Conservation (phyloP, 108 stramenopile genomes). For the Cyclotella cryptica region DNA sequence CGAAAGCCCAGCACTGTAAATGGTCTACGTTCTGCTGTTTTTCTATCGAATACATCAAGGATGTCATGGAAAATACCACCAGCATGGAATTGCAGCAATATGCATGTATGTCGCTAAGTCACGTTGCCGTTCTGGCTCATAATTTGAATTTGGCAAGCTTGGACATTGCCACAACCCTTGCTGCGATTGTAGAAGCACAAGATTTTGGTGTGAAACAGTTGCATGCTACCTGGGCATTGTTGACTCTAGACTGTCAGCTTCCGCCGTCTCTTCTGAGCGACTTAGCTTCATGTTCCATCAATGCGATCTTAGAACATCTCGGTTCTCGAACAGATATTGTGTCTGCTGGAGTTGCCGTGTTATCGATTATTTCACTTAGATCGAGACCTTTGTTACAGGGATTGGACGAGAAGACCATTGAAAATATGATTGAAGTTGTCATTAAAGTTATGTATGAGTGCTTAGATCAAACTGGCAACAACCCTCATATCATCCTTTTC, state of each 20-base stretch:
- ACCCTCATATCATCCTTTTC: conserved; percentile 8
- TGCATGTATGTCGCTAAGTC: conserved; percentile 5
- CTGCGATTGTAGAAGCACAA: conserved; percentile 6
- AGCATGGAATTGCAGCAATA: background rate
- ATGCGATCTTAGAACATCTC: conserved; percentile 1
- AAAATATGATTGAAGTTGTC: conserved; percentile 2
- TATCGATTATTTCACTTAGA: conserved; percentile 13
- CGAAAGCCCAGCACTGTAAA: no score
- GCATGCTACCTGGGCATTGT: conserved; percentile 24
- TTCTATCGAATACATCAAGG: background rate
- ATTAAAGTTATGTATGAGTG: conserved; percentile 12
- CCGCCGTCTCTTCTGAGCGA: background rate
- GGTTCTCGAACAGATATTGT: conserved; percentile 1
- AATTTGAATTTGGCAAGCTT: background rate
- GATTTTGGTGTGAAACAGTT: background rate
- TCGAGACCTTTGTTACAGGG: background rate
- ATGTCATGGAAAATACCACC: background rate
- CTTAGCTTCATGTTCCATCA: background rate
- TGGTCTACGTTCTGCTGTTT: background rate
- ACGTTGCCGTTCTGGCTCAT: conserved; percentile 1
- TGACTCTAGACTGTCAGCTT: conserved; percentile 5
- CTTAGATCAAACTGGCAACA: conserved; percentile 19
- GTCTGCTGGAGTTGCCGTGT: conserved; percentile 7
- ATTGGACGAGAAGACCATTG: background rate
- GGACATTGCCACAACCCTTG: background rate